Percentiles rank a stretch among this genome's conserved stretches.
phyloP scores from a whole-genome alignment of 306 rosid genomes.

The Vicia sativa region DNA sequence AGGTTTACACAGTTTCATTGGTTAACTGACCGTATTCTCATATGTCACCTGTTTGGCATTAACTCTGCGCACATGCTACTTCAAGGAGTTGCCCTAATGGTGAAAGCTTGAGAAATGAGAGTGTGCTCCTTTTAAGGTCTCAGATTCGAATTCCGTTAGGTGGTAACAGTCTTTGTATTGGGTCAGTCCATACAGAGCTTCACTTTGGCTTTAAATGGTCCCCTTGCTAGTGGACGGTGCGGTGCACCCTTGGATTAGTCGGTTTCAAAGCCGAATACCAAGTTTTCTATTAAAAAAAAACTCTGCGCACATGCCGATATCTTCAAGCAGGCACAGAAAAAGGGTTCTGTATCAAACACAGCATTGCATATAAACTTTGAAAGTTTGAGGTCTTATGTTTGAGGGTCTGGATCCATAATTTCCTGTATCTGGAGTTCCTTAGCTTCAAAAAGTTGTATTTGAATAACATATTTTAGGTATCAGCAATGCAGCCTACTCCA shows the following conservation, averaged over 20 bases:
- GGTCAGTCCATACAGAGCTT: no score
- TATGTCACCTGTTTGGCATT: slow-evolving; percentile 16
- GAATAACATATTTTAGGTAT: slow-evolving; percentile 36
- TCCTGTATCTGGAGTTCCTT: slow-evolving; percentile 1
- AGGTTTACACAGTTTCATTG: not conserved
- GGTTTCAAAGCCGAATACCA: no score
- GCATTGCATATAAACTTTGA: slow-evolving; percentile 7
- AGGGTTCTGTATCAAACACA: not conserved
- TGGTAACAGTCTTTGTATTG: no score
- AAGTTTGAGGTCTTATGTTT: slow-evolving; percentile 13
- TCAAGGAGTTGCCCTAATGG: no score
- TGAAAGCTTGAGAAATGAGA: no score
- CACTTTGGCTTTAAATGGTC: no score
- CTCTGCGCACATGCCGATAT: not conserved
- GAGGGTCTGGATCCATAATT: slow-evolving; percentile 21
- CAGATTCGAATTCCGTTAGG: no score
- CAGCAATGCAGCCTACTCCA: slow-evolving; percentile 60
- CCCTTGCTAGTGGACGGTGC: no score
- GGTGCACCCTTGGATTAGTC: no score
- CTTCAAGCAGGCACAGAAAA: slow-evolving; percentile 17
- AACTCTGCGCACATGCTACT: not conserved
- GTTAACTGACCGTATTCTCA: not conserved
- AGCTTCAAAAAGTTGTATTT: slow-evolving; percentile 24
- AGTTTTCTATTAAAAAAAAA: no score
- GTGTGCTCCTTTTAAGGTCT: no score